These are phyloP conservation scores for Stagonosporopsis rhizophila DNA, from an alignment of 2,329 filamentous ascomycete genomes.

Conservation along the genomic window DNA sequence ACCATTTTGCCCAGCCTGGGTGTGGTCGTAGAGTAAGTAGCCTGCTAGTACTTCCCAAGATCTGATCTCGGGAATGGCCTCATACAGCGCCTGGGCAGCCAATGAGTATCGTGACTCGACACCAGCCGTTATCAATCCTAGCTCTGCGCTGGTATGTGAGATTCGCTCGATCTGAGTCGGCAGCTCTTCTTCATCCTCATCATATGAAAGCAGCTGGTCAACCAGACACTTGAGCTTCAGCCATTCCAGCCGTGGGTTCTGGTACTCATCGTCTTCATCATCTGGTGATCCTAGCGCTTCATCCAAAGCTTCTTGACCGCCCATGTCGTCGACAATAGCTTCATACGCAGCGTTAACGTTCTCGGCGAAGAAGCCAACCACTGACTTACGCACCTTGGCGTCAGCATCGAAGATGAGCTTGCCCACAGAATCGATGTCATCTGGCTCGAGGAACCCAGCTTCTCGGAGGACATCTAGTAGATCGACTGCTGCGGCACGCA, in stretches of 20 bases:
- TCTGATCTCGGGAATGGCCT: slow-evolving; percentile 78
- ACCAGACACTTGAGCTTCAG: slow-evolving; percentile 89
- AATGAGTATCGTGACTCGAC: slow-evolving; percentile 84
- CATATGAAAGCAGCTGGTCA: slow-evolving; percentile 82
- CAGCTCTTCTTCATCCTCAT: slow-evolving; percentile 69
- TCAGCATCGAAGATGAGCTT: slow-evolving; percentile 90
- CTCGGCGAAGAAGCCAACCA: slow-evolving; percentile 88
- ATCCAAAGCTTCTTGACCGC: slow-evolving; percentile 76
- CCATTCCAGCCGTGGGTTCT: slow-evolving; percentile 81
- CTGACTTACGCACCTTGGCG: slow-evolving; percentile 81
- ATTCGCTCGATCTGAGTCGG: slow-evolving; percentile 56
- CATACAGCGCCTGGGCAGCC: slow-evolving; percentile 84
- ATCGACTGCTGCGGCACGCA: slow-evolving; percentile 81
- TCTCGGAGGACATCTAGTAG: slow-evolving; percentile 83
- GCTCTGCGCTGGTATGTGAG: slow-evolving; percentile 49
- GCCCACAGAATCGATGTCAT: slow-evolving; percentile 88
- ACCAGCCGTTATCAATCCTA: slow-evolving; percentile 64
- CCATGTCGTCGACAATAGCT: slow-evolving; percentile 80
- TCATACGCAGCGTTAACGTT: slow-evolving; percentile 85
- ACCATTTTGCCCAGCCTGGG: slow-evolving; percentile 60
- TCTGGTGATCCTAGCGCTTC: slow-evolving; percentile 75
- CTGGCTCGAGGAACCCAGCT: slow-evolving; percentile 85
- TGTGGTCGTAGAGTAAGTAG: slow-evolving; percentile 93
- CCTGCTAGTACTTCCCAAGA: slow-evolving; percentile 90
- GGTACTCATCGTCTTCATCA: slow-evolving; percentile 76